Conservation (phyloP, 2,329 filamentous ascomycete species). For the Chrysosphaeria jannelii region DNA sequence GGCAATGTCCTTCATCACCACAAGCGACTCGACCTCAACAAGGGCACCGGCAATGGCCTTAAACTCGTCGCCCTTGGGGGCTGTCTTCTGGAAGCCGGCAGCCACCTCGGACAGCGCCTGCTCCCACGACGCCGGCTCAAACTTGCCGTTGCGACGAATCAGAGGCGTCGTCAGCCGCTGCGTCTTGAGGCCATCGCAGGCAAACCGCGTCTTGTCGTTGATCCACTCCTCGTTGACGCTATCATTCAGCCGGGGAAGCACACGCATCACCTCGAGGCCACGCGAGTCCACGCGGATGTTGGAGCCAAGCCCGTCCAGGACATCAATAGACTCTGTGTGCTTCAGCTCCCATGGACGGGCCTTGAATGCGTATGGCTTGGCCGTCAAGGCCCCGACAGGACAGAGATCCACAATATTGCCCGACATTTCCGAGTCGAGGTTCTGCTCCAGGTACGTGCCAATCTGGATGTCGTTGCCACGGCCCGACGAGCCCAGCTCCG, state of each 20-base stretch:
- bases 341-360: conserved; percentile 92
- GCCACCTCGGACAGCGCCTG: conserved; percentile 74
- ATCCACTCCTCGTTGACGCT: conserved; percentile 99
- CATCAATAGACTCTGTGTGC: conserved; percentile 85
- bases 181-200: conserved; percentile 86
- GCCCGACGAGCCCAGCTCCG: conserved; percentile 78
- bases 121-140: conserved; percentile 83
- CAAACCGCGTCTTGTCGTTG: conserved; percentile 92
- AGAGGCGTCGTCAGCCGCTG: conserved; percentile 83
- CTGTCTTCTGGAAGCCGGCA: conserved; percentile 46
- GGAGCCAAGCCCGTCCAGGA: conserved; percentile 73
- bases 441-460: conserved; percentile 86
- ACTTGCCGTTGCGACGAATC: conserved; percentile 65
- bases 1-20: conserved; percentile 88
- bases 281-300: conserved; percentile 85
- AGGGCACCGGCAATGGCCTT: conserved; percentile 82
- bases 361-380: conserved; percentile 93
- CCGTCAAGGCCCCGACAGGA: conserved; percentile 84
- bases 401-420: conserved; percentile 96
- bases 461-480: conserved; percentile 96
- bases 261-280: conserved; percentile 84
- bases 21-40: conserved; percentile 72
- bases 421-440: conserved; percentile 79
- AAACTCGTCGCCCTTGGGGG: conserved; percentile 76
- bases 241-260: conserved; percentile 79